Percentiles rank a stretch among this genome's conserved stretches.
phyloP scores from a whole-genome alignment of 73 alveolate species.

The Durusdinium trenchii region DNA sequence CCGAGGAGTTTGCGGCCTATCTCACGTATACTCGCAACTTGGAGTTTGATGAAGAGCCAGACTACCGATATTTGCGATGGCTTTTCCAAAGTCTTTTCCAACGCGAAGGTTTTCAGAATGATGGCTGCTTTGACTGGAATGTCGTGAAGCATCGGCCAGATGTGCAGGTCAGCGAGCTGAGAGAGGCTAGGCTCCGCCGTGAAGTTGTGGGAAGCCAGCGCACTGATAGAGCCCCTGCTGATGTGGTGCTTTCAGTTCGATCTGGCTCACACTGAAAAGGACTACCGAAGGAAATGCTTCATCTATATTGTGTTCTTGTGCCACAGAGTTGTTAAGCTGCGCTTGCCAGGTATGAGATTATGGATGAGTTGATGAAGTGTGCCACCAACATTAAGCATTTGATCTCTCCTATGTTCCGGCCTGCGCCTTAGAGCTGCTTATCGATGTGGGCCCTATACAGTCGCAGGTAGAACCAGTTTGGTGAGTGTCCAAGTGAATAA shows the following conservation, averaged over 20 bases:
- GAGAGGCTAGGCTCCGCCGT: slow-evolving; percentile 23
- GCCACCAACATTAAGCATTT: slow-evolving; percentile 95
- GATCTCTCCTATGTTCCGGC: slow-evolving; percentile 94
- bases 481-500: no score
- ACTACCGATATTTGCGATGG: slow-evolving; percentile 97
- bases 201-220: background rate
- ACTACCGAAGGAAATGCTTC: background rate
- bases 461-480: no score
- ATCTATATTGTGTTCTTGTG: background rate
- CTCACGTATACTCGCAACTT: slow-evolving; percentile 96
- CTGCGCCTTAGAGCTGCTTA: no score
- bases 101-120: slow-evolving; percentile 92
- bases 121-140: slow-evolving; percentile 82
- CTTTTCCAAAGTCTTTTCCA: slow-evolving; percentile 97
- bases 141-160: slow-evolving; percentile 15
- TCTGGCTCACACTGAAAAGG: slow-evolving; percentile 32
- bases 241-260: slow-evolving; percentile 75
- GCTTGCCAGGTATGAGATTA: slow-evolving; percentile 57
- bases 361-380: slow-evolving; percentile 94
- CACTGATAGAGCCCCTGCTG: slow-evolving; percentile 42
- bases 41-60: slow-evolving; percentile 98
- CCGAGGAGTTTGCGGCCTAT: slow-evolving; percentile 95
- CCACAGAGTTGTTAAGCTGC: background rate
- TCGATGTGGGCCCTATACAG: no score
- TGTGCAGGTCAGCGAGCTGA: slow-evolving; percentile 27